Evolutionary conservation across 2,329 filamentous ascomycete genomes (phyloP), one percentile per base, ranked within the genome.

Genomic region (Botrytis cinerea): DNA sequence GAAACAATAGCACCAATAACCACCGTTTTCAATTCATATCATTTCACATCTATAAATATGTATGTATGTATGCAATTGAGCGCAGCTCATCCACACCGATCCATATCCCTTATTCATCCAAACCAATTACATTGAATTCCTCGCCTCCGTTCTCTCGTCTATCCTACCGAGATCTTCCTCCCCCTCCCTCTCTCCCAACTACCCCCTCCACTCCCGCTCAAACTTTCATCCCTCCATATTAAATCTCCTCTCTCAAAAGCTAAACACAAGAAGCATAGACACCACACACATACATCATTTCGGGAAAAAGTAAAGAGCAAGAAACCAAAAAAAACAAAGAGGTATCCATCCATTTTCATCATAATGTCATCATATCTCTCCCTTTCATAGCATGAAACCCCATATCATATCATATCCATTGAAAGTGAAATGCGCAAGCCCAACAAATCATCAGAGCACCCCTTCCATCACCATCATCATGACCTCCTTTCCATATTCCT

Each of bases 271-370:
- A 61, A 61, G 59, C 59, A 61, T 40, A 38, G 1, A 40, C 35
- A 40, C 59, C 22, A 16, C 59, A 61, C 59, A 40, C 35, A 61
- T 16, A 61, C 59, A 61, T 12, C 35, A 40, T 62, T 62, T 40
- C 59, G 12, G 12, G 14, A 62, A n/a, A 62, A 62, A n/a, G 22
- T 35, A 61, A 38, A 61, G 22, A 61, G 12, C 14, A 28, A 57
- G n/a, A 57, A 25, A 59, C n/a, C 22, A 51, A 35, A 38, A 61
- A 62, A 62, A n/a, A 62, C 60, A 12, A 28, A 43, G 25, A 63
- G 60, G 60, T 63, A 63, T 63, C 38, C 38, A 63, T 63, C 38
- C 60, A 43, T 63, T 45, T 43, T 63, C 60, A 63, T 63, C 60
- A 63, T 63, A 63, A 63, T 28, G 16, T 63, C 60, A 63, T 63